Evolutionary conservation across 352 stramenopile genomes (phyloP), one percentile per base, ranked within the genome.

Genomic region (Pseudoperonospora humuli): DNA sequence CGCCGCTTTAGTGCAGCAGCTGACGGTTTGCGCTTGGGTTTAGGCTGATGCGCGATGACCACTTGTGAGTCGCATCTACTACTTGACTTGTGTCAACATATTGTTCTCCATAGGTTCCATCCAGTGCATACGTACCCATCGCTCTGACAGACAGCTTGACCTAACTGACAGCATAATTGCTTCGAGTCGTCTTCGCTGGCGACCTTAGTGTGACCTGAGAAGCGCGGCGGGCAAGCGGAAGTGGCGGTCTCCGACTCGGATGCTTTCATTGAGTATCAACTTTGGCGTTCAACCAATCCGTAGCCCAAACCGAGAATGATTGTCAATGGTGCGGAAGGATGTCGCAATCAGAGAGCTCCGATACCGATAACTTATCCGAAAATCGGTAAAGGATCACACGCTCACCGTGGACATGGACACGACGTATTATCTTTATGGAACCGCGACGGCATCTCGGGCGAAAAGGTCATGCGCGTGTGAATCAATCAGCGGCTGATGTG

Each of bases 21-120:
- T 13, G 74, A 85, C 19, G 67, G 49, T 43, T 92, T 92, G 24
- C 67, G 71, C 45, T 83, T 83, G 7, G 67, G 50, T 14, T 72
- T 69, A 1, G 59, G 49, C 39, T 84, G 79, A 25, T 45, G 51
- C 17, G 64, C 46, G 1, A 70, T 53, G 3, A 82, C 39, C 25
- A 63, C 23, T 23, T 40, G 38, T 18, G 50, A 50, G 18, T 15
- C 37, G 17, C 53, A 54, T 8, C 37, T 61, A 35, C 14, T 37
- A 9, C 15, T 32, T 32, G n/a, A 23, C 24, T 21, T 20, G 15
- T 17, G n/a, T 24, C 23, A 23, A 25, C 29, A 14, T 13, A 39
- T 17, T 25, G 3, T 20, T n/a, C 17, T 9, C 20, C 3, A 19
- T 17, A 3, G 7, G 15, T 5, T n/a, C 23, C 7, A 7, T 35